Evolutionary conservation across 1,284 basidiomycete genomes (phyloP), one percentile per base, ranked within the genome.

Genomic region (Marasmius sp.): DNA sequence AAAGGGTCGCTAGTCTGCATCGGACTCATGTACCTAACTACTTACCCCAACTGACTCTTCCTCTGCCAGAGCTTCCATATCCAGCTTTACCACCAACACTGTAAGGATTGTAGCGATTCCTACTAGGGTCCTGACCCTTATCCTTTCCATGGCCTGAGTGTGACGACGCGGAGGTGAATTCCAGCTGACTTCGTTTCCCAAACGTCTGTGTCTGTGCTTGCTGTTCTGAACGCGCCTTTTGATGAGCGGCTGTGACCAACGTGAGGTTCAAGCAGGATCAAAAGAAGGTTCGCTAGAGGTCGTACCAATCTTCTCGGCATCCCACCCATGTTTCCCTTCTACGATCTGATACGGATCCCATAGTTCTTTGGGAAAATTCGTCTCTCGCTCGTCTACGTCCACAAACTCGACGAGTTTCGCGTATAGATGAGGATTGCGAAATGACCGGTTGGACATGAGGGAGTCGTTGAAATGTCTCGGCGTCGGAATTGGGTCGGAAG

Each of bases 401-500:
- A 97, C 87, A 74, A 96, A 93, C 71, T 95, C 89, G 61, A 98
- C 95, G 1, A 99, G 86, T 68, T 95, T 94, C 3, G 92, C 82
- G 73, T 97, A 97, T 11, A 98, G 85, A 72, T 97, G 93, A 0
- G 97, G 97, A 70, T 99, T 98, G 34, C 94, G 89, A 75, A 98
- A 98, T 0, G 93, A 87, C 33, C 93, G 89, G 66, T 92, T 94
- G 8, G 87, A 84, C 86, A 96, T 91, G 39, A 99, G 84, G 0
- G 92, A 92, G 72, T 95, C 93, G 73, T 98, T 98, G 79, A 97
- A 98, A 72, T 97, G 95, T 65, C 89, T 89, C n/a, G 91, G 85
- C 60, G 85, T 82, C 9, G 60, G 48, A 16, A 27, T 11, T 18
- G 47, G 38, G 20, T 47, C 34, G 10, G 38, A 37, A 16, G 27